Base-by-base conservation (phyloP, 1,139 yeast species). In the Chernovozyma aurita region DNA sequence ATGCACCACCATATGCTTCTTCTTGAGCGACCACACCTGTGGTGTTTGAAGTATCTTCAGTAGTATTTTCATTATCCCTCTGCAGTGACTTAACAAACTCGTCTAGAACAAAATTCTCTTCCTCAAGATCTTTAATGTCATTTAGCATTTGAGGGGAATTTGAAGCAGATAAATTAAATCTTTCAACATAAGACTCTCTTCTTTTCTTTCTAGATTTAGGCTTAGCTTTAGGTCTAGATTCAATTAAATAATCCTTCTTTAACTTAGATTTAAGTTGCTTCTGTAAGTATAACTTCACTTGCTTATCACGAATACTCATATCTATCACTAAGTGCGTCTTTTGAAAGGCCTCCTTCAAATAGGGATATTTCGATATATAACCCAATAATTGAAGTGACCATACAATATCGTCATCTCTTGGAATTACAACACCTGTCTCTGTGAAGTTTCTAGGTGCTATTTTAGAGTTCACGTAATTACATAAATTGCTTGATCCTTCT, bases 361-460 rank as follows among this genome's bases (percentile, higher is more conserved):
- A 74, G 1, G 97, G 84, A 53, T 90, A 90, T 57, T 92, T 92
- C 8, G 97, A 87, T 34, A 90, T 85, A 57, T 88, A 92, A 15
- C 97, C 97, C 38, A 92, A 62, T 24, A 92, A 70, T 59, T 92
- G 97, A 37, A 92, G 68, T 4, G 95, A 84, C 96, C 97, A 88
- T 25, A 87, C 80, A 21, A 92, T 85, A 55, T 92, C 98, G 53
- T 90, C 97, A 44, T 86, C 95, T 42, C 87, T 75, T 1, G 97
- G 96, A 9, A 87, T 75, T 14, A 88, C 74, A 18, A 82, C 80
- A 2, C 95, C 95, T 2, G 73, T 65, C 39, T 81, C 76, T 24
- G 80, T 71, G 52, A 86, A 85, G 34, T 67, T 70, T 42, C 95
- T 68, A 5, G 88, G 90, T 0, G 72, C 65, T 24, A 59, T 53